These are phyloP conservation scores for Cylindricascospora bacillispora DNA, from an alignment of 1,139 yeast species.

Conservation along the genomic window DNA sequence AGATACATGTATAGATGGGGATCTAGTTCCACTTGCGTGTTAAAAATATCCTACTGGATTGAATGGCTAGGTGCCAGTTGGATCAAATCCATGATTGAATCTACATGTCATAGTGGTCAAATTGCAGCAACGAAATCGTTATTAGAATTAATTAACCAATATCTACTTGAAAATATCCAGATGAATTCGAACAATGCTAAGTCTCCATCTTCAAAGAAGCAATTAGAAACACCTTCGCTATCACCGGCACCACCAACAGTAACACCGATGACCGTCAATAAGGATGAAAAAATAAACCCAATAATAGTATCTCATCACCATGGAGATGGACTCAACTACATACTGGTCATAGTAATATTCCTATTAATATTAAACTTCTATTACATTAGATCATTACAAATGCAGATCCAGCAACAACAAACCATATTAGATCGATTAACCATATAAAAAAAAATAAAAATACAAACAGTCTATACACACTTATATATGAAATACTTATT, in stretches of 20 bases:
- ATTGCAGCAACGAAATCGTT: conserved; percentile 37
- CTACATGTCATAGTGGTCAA: conserved; percentile 83
- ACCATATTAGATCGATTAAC: too few species aligned
- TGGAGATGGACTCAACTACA: conserved; percentile 1
- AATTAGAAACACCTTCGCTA: neutral
- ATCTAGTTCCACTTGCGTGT: conserved; percentile 38
- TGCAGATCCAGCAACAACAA: too few species aligned
- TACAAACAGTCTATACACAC: too few species aligned
- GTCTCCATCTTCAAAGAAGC: neutral
- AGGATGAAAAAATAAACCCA: neutral
- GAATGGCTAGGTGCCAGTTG: conserved; percentile 91
- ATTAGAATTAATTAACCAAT: conserved; percentile 10
- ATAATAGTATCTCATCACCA: too few species aligned
- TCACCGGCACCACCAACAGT: neutral
- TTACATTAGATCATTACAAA: too few species aligned
- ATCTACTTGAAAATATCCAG: conserved; percentile 7
- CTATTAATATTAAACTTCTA: too few species aligned
- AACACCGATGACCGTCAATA: neutral
- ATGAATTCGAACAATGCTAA: too few species aligned
- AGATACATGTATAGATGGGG: conserved; percentile 66
- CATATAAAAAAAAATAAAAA: too few species aligned
- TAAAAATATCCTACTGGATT: conserved; percentile 51
- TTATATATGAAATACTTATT: too few species aligned
- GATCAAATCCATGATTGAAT: conserved; percentile 85
- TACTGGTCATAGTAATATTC: neutral